phyloP scores from a whole-genome alignment of 192 early-diverging fungal genomes.

The Coemansia aciculifera region DNA sequence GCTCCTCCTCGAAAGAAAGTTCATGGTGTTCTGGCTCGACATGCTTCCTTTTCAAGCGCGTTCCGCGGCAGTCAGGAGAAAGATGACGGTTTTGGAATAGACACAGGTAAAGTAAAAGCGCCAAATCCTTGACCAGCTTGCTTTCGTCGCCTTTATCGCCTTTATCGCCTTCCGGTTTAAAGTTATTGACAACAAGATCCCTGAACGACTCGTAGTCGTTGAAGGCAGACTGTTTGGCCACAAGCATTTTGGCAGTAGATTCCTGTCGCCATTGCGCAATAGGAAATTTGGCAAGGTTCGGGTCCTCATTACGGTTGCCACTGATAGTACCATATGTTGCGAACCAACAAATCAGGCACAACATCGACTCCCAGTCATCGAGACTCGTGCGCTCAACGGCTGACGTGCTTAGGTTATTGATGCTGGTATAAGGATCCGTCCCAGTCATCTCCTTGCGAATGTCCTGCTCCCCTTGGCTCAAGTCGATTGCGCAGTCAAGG shows the following conservation, averaged over 20 bases:
- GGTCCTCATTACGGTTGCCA: too few relatives aligned
- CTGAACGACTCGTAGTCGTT: too few relatives aligned
- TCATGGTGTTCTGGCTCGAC: too few relatives aligned
- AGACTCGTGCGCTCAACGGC: slow-evolving; percentile 1
- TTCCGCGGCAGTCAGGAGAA: too few relatives aligned
- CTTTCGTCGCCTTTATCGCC: background rate
- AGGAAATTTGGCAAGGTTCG: background rate
- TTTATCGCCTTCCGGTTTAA: background rate
- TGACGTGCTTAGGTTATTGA: background rate
- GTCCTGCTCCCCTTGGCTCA: background rate
- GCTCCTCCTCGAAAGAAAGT: too few relatives aligned
- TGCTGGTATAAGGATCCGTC: background rate
- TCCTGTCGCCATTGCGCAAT: background rate
- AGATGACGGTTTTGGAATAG: too few relatives aligned
- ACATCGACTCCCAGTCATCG: background rate
- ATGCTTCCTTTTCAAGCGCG: too few relatives aligned
- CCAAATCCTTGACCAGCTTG: too few relatives aligned
- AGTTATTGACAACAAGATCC: background rate
- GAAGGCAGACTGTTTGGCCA: too few relatives aligned
- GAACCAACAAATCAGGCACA: background rate
- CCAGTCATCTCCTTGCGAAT: background rate
- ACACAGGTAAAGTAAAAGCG: too few relatives aligned
- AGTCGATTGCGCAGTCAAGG: slow-evolving; percentile 18
- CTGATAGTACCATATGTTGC: background rate
- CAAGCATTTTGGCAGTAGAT: too few relatives aligned